Base-by-base conservation (phyloP, 1,139 yeast genomes). In the Candida albicans region DNA sequence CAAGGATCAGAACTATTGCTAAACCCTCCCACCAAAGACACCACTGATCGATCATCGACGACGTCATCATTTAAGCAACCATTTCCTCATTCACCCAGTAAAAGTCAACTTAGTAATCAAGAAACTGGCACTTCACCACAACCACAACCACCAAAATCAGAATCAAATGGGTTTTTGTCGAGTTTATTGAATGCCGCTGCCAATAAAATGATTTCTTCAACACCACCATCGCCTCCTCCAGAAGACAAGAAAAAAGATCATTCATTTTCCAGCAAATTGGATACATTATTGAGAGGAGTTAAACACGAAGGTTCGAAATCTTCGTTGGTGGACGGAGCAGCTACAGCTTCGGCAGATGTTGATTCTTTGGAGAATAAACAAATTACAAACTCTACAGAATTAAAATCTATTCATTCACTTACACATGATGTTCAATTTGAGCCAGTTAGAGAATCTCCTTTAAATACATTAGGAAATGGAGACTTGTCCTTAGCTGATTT, bases 381-480 rank as follows among this genome's bases (percentile, higher is more conserved):
- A 13, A 22, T 38, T 8, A 30, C 34, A 18, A 18, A 14, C 8
- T 22, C 39, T 8, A 38, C 34, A 13, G 50, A 45, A 7, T 13
- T 38, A 12, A 33, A 31, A 30, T 42, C 50, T 8, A n/a, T 41
- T n/a, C 31, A 30, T 15, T 43, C 52, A 4, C 8, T 32, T 7
- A 44, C 52, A 2, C 48, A 43, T 28, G 41, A 45, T 43, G 68
- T 73, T 14, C 79, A 74, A 40, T 86, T 87, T 53, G 79, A 75
- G 50, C 81, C 91, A 0, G 61, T 85, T 1, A 68, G 82, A 34
- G 72, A 77, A 48, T 68, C 81, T 31, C 76, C 86, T 0, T 58
- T 84, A 22, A 72, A 77, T 31, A 81, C 95, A 0, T 61, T 88
- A 51, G 96, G 96, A 1, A 71, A 75, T 44, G 96, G 96, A 1